These are phyloP conservation scores for Candolleomyces aberdarensis DNA, from an alignment of 768 basidiomycete genomes.

Conservation along the genomic window DNA sequence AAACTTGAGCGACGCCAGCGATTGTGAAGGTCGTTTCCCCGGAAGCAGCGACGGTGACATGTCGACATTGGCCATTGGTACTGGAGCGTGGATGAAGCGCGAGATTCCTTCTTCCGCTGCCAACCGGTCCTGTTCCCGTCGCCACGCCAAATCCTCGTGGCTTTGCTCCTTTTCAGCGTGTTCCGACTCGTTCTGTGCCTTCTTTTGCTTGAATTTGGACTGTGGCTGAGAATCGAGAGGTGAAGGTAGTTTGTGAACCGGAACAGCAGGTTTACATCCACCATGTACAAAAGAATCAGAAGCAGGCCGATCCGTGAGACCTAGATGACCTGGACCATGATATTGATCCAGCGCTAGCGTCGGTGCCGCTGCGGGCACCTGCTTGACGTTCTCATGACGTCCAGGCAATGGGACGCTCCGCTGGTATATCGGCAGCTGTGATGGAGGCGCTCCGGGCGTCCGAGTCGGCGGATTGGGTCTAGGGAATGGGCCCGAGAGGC, in stretches of 20 bases:
- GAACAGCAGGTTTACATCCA: not conserved
- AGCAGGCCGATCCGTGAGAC: not conserved
- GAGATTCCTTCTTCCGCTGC: not conserved
- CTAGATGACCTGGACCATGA: not conserved
- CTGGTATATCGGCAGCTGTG: no score
- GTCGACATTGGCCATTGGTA: not conserved
- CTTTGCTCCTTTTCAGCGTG: not conserved
- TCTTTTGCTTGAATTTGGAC: not conserved
- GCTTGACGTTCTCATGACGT: no score
- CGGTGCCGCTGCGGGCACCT: no score
- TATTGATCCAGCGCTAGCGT: not conserved
- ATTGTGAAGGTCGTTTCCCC: no score
- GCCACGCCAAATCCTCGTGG: not conserved
- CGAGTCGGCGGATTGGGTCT: no score
- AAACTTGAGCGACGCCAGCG: not conserved
- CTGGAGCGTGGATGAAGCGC: not conserved
- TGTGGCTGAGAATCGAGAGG: not conserved
- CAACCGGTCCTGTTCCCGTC: not conserved
- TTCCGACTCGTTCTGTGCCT: not conserved
- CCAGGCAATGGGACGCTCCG: no score
- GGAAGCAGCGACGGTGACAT: no score
- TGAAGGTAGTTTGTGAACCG: not conserved
- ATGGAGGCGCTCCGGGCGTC: no score
- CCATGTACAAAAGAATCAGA: not conserved
- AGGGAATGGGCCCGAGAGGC: no score